These are phyloP conservation scores for Aspergillus tanneri DNA, from an alignment of 2,329 filamentous ascomycete genomes.

Conservation along the genomic window DNA sequence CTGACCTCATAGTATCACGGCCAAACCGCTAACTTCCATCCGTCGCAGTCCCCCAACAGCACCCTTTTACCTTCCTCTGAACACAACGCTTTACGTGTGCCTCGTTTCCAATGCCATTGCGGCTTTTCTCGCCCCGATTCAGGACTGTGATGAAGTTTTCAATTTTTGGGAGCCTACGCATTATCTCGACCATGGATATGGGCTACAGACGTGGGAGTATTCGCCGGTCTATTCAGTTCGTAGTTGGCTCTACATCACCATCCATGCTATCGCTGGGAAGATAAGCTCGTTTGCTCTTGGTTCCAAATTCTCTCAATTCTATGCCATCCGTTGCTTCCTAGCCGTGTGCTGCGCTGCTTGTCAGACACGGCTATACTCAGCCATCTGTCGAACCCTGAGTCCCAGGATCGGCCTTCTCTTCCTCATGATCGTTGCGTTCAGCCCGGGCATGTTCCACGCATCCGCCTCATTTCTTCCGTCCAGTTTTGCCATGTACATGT, in stretches of 20 bases:
- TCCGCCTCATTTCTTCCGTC: constrained; percentile 85
- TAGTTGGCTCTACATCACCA: constrained; percentile 84
- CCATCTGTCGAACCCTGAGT: constrained; percentile 73
- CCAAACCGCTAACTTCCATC: not conserved
- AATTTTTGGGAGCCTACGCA: constrained; percentile 99
- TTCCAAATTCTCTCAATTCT: constrained; percentile 69
- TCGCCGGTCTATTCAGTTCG: constrained; percentile 91
- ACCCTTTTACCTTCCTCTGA: constrained; percentile 66
- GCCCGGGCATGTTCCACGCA: constrained; percentile 91
- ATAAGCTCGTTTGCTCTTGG: constrained; percentile 57
- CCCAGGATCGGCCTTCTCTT: constrained; percentile 83
- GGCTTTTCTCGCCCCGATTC: constrained; percentile 82
- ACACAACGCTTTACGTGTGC: constrained; percentile 78
- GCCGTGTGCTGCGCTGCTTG: constrained; percentile 75
- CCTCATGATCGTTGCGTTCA: constrained; percentile 71
- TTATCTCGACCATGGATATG: constrained; percentile 88
- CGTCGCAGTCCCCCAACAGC: constrained; percentile 30
- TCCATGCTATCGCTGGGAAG: constrained; percentile 74
- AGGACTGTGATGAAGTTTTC: constrained; percentile 98
- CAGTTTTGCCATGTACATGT: constrained; percentile 94
- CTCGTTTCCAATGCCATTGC: constrained; percentile 71
- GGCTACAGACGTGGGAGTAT: constrained; percentile 98
- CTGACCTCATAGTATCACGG: not conserved
- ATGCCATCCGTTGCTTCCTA: constrained; percentile 74
- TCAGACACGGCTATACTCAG: constrained; percentile 77